These are phyloP conservation scores for Saccharomyces hybrid DNA, from an alignment of 1,139 yeast genomes.

Conservation along the genomic window DNA sequence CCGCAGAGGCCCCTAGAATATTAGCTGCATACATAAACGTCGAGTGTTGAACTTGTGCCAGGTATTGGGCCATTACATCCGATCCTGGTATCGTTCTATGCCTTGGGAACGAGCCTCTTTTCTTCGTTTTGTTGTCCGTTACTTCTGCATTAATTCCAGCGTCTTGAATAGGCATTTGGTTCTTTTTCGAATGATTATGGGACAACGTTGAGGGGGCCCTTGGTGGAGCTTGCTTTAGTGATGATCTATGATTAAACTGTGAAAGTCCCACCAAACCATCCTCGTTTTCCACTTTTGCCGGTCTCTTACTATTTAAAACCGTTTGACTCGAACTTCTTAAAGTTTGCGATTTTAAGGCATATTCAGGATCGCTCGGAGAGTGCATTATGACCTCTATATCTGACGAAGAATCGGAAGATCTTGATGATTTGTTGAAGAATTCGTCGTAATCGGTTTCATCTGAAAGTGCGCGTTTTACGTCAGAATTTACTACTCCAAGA, in stretches of 20 bases:
- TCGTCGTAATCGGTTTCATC: slow-evolving; percentile 7
- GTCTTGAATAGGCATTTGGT: background rate
- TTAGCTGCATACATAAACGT: slow-evolving; percentile 51
- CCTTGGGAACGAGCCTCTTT: slow-evolving; percentile 8
- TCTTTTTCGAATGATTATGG: background rate
- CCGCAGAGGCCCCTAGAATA: slow-evolving; percentile 37
- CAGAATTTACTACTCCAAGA: background rate
- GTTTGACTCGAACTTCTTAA: background rate
- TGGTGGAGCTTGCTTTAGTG: slow-evolving; percentile 5
- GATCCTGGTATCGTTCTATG: slow-evolving; percentile 49
- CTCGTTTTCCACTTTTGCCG: background rate
- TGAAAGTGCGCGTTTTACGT: background rate
- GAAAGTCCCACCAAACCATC: background rate
- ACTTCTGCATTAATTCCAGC: background rate
- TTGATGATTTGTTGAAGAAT: slow-evolving; percentile 8
- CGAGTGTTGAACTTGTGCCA: slow-evolving; percentile 63
- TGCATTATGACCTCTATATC: slow-evolving; percentile 2
- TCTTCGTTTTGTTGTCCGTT: slow-evolving; percentile 7
- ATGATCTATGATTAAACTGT: slow-evolving; percentile 1
- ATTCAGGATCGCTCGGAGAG: slow-evolving; percentile 4
- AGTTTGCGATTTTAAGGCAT: background rate
- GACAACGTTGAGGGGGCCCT: slow-evolving; percentile 4
- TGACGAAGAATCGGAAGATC: slow-evolving; percentile 4
- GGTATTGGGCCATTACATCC: slow-evolving; percentile 70
- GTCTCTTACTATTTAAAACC: background rate